These are phyloP conservation scores for Taiozyma onychis DNA, from an alignment of 1,139 yeast genomes.

Conservation along the genomic window DNA sequence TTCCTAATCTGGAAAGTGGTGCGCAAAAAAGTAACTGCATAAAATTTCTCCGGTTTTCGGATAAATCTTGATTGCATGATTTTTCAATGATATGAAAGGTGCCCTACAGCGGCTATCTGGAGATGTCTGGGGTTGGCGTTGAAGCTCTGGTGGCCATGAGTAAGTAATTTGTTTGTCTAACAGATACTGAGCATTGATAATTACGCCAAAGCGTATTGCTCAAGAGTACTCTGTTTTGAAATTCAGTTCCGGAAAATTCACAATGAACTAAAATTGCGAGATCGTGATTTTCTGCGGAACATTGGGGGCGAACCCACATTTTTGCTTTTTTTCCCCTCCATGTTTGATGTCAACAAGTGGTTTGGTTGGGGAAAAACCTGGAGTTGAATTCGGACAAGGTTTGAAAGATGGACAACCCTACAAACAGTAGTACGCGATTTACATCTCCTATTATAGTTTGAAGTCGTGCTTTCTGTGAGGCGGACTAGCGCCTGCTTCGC, in stretches of 20 bases:
- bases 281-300: neutral
- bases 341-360: neutral
- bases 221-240: neutral
- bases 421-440: neutral
- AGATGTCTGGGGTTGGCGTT: neutral
- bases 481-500: no score
- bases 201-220: no score
- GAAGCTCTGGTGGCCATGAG: neutral
- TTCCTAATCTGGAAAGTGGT: neutral
- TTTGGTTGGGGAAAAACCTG: neutral
- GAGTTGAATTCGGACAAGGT: neutral
- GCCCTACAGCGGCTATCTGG: neutral
- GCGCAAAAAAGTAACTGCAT: neutral
- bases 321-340: neutral
- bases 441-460: neutral
- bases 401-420: neutral
- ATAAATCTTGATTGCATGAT: neutral
- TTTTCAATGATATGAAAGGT: neutral
- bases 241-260: neutral
- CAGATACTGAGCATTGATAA: no score
- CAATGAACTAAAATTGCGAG: neutral
- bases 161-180: neutral
- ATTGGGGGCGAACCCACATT: neutral
- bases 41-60: neutral
- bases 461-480: neutral